Base-by-base conservation (phyloP, 2,329 filamentous ascomycete species). In the Xylariaceae sp. region DNA sequence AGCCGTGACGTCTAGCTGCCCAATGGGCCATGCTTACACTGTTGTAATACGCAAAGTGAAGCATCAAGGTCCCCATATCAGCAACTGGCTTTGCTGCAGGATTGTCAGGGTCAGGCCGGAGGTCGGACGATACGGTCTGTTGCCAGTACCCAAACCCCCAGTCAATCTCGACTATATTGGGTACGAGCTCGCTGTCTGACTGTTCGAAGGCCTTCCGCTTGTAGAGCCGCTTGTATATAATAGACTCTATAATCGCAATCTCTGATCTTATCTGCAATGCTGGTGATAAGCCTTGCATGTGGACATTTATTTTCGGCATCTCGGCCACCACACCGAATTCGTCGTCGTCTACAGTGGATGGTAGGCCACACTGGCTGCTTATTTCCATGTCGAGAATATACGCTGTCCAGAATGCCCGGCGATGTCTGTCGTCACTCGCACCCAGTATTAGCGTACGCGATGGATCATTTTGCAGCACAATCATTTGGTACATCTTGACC, bases 351-450 rank as follows among this genome's bases (percentile, higher is more conserved):
- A 57, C 21, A 7, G 31, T 23, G 24, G 14, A 41, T 8, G 48
- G 54, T 17, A 57, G 34, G 19, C 54, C 54, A 21, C 17, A 36
- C 21, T 43, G 54, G 8, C 2, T 41, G 48, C 33, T 36, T 11
- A 57, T 31, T 21, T 46, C 48, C 21, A 8, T 9, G 23, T 51
- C 47, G 37, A 57, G 48, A 28, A 52, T 57, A 21, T 57, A 46
- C 19, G 48, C 47, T 7, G 54, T 53, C 54, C 54, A 57, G 24
- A 57, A 57, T 5, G 41, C 54, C 6, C 54, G 34, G 16, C 47
- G 54, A 19, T 48, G 24, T 8, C 54, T 51, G 5, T 43, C 34
- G 26, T 56, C 31, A n/a, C 23, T 26, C 12, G 45, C 14, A 11
- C 43, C 28, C n/a, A 53, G 28, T 16, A 19, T 24, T 2, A 56